Conservation (phyloP, 129 eudicot species). For the Tagetes patula region DNA sequence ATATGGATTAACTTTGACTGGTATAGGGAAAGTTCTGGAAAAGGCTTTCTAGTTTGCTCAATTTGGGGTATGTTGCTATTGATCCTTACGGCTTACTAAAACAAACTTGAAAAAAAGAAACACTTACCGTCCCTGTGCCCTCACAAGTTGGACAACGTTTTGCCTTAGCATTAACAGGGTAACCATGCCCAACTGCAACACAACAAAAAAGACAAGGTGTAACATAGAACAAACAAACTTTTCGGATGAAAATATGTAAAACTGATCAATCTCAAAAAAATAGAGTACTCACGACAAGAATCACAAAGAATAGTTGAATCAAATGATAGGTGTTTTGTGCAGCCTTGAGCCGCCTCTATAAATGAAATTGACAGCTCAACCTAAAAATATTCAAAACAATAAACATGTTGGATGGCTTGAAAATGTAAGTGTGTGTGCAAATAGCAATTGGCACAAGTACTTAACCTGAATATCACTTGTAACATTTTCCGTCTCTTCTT, state of each 20-base stretch:
- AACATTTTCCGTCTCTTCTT: constrained; percentile 52
- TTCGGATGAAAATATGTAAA: not conserved
- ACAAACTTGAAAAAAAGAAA: not conserved
- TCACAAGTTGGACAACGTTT: constrained; percentile 67
- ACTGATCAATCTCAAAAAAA: constrained; percentile 2
- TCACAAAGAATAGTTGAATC: constrained; percentile 77
- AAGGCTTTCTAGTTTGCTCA: too few relatives aligned
- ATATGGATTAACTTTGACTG: too few relatives aligned
- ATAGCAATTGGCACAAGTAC: not conserved
- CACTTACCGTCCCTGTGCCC: constrained; percentile 76
- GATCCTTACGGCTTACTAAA: too few relatives aligned
- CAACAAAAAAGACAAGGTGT: constrained; percentile 11
- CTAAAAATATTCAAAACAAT: constrained; percentile 35
- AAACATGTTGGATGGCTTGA: constrained; percentile 1
- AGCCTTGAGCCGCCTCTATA: constrained; percentile 88
- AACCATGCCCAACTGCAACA: constrained; percentile 76
- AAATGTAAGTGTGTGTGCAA: constrained; percentile 4
- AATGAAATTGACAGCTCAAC: constrained; percentile 77
- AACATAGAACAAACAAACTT: not conserved
- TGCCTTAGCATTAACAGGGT: constrained; percentile 66
- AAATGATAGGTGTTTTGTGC: constrained; percentile 77
- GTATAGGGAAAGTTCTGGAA: too few relatives aligned
- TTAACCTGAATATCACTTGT: constrained; percentile 73
- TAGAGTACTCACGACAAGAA: constrained; percentile 74
- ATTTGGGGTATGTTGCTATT: too few relatives aligned